Evolutionary conservation across 371 early-diverging fungal species (phyloP), one percentile per base, ranked within the genome.

Genomic region (Phascolomyces articulosus): DNA sequence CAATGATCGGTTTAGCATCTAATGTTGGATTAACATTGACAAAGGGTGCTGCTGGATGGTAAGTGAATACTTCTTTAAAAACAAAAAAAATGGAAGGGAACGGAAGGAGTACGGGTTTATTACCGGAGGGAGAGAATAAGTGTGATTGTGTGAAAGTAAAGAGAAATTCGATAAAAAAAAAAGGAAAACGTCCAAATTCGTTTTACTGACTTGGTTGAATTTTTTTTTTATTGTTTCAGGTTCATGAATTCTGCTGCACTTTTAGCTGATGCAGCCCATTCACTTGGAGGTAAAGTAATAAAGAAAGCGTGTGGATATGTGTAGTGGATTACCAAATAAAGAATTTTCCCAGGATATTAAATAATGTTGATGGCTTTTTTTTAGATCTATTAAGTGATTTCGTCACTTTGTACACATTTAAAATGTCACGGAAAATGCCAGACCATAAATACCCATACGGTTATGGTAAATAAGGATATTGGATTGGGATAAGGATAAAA

Each of bases 241-340:
- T 40, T 79, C n/a, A 85, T 87, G 79, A 86, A 90, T 76, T 90
- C 90, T 23, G 87, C 88, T n/a, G 86, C 91, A 7, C 69, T 91
- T 44, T 49, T 91, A 40, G 91, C 91, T 0, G 91, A 91, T 61
- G 88, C 91, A 4, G 78, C 82, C 15, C 91, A 91, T 73, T 90
- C 90, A 29, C 66, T 88, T 31, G 85, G 87, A 67, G 87, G 87
- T 83, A 76, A 71, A 49, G 18, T 21, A 1, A 0, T 21, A 3
- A 21, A 40, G 4, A 40, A 53, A 23, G 21, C 6, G 21, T 16
- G n/a, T 0, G 4, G 16, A n/a, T 4, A 44, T n/a, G n/a, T n/a
- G n/a, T n/a, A n/a, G n/a, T n/a, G n/a, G n/a, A n/a, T 3, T 51
- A 23, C 51, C 51, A 51, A 10, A 51, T 18, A 20, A 23, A 51